Percentiles rank a stretch among this genome's conserved stretches.
phyloP scores from a whole-genome alignment of 2,329 filamentous ascomycete genomes.

The Leptosphaerulina australis region DNA sequence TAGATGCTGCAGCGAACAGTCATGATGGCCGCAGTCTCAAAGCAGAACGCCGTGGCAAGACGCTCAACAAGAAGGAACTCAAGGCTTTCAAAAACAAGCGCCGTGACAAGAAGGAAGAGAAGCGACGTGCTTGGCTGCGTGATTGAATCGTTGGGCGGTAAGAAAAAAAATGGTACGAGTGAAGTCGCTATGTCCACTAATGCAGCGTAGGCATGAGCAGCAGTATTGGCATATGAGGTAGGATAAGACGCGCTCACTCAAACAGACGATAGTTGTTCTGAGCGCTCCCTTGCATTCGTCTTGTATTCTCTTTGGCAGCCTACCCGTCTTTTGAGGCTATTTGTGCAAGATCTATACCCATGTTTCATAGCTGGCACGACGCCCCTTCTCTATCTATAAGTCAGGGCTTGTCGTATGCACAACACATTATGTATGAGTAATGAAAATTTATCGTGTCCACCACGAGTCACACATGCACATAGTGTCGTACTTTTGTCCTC shows the following conservation, averaged over 20 bases:
- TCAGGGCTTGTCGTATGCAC: neutral
- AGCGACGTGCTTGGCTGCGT: conserved; percentile 85
- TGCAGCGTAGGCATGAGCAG: conserved; percentile 26
- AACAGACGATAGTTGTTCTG: neutral
- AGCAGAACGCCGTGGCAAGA: conserved; percentile 86
- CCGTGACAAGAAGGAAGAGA: conserved; percentile 89
- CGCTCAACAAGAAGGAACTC: conserved; percentile 81
- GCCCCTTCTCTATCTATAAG: neutral
- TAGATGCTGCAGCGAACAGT: conserved; percentile 88
- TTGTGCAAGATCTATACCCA: conserved; percentile 11
- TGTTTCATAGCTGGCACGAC: conserved; percentile 2
- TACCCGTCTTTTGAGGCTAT: conserved; percentile 7
- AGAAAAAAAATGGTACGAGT: conserved; percentile 31
- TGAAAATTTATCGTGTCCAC: conserved; percentile 10
- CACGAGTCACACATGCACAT: neutral
- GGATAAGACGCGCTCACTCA: conserved; percentile 3
- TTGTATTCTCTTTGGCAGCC: conserved; percentile 3
- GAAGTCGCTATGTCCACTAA: conserved; percentile 37
- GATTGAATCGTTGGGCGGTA: conserved; percentile 64
- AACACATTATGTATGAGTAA: conserved; percentile 6
- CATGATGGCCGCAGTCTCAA: conserved; percentile 91
- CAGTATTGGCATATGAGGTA: conserved; percentile 25
- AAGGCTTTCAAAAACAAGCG: conserved; percentile 92
- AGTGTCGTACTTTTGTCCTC: neutral
- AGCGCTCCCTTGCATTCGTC: neutral